Evolutionary conservation across 23 red algal genomes (phyloP), one percentile per base, ranked within the genome.

Genomic region (Gracilaria gracilis): DNA sequence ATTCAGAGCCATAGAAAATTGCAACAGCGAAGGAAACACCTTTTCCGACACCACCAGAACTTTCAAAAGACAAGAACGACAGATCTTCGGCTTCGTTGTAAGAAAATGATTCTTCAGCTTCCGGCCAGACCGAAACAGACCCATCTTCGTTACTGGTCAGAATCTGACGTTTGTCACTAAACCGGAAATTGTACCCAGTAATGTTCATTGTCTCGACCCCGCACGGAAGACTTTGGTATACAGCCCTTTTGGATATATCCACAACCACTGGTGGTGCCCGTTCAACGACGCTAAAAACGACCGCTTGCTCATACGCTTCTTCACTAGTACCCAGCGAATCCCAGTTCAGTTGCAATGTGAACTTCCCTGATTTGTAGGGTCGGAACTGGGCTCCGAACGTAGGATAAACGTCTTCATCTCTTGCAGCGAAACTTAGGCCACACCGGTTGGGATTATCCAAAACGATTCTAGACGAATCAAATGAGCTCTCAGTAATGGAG

Each of bases 311-410:
- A 47, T 90, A 90, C 39, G n/a, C 35, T 38, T 90, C 87, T 11
- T 37, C 71, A 38, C 24, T 80, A 23, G 73, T 34, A 21, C 87
- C 75, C 9, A 90, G 39, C 7, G 87, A 61, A 34, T 69, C 61
- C 87, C 75, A 90, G 47, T 57, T 69, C 75, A 90, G 49, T 47
- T 79, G 57, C 36, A 90, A 81, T 15, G 75, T 80, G 27, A 90
- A 90, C 55, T 90, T 90, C 19, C 74, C 87, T 20, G 87, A 90
- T 48, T 90, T 90, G 29, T 48, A 90, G 23, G 87, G 71, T 17
- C 87, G 67, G 39, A 90, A 81, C 16, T 81, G 87, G 61, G 74
- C 67, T 53, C 75, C 75, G 32, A 90, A 51, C 25, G 46, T 89
- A 28, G 86, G 70, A 50, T 19, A 76, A 40, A 21, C 54, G 31